Evolutionary conservation across 148 eudicot genomes (phyloP).

Genomic region (Linanthus parryae): DNA sequence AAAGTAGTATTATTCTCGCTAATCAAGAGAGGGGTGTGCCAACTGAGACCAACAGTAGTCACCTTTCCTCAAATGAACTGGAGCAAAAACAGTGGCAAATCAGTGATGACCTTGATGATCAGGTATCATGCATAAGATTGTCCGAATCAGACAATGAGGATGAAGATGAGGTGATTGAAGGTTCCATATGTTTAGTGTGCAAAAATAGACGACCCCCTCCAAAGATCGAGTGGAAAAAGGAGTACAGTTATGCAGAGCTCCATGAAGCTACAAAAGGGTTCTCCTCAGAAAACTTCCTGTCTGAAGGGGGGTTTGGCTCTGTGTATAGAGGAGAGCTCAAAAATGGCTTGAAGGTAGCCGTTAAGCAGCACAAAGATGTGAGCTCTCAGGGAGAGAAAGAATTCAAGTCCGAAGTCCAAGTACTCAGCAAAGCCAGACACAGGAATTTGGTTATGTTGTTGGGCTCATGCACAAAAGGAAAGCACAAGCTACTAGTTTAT

Average conservation of each 20-base stretch:
- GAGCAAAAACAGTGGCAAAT: no score
- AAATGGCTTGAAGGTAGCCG: constrained; percentile 27
- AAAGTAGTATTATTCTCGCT: no score
- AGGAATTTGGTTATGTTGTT: constrained; percentile 33
- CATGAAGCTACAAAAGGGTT: constrained; percentile 29
- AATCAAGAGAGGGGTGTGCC: not conserved
- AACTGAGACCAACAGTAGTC: not conserved
- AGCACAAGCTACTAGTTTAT: constrained; percentile 31
- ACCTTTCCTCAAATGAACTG: not conserved
- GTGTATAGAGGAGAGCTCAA: constrained; percentile 27
- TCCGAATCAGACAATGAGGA: no score
- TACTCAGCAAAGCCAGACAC: constrained; percentile 34
- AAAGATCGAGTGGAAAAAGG: constrained; percentile 9
- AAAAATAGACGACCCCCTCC: constrained; percentile 29
- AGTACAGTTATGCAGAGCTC: constrained; percentile 29
- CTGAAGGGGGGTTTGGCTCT: constrained; percentile 39
- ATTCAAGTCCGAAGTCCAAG: constrained; percentile 35
- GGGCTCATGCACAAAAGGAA: constrained; percentile 37
- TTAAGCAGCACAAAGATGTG: constrained; percentile 26
- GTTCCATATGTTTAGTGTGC: constrained; percentile 26
- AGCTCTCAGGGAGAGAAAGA: constrained; percentile 41
- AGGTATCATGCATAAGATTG: no score
- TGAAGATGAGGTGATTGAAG: constrained; percentile 9
- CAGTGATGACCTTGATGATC: no score
- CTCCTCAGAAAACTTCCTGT: constrained; percentile 19